phyloP scores from a whole-genome alignment of 305 asterid species.

The Solanum hybrid region DNA sequence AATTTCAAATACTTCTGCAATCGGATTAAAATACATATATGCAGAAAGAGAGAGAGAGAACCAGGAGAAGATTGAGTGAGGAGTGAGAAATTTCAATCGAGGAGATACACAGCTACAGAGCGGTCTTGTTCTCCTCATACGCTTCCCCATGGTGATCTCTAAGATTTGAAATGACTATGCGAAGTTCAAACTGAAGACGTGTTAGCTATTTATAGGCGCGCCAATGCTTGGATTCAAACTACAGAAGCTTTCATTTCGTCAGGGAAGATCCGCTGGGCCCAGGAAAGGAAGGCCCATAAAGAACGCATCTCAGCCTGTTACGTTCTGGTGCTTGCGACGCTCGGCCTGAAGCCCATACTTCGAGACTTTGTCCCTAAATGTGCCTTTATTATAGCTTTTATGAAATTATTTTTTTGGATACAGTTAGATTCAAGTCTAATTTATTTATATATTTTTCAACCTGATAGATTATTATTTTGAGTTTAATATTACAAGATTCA shows the following conservation, averaged over 20 bases:
- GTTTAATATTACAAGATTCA: neutral
- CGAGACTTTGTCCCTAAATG: neutral
- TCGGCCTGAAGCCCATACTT: neutral
- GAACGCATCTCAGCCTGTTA: neutral
- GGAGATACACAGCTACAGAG: conserved; percentile 84
- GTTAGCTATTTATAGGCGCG: conserved; percentile 46
- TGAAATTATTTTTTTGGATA: neutral
- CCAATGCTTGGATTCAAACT: conserved; percentile 23
- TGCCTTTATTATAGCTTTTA: neutral
- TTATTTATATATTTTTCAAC: neutral
- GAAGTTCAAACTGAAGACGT: conserved; percentile 1
- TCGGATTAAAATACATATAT: neutral
- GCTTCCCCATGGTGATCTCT: conserved; percentile 55
- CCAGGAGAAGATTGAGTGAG: conserved; percentile 73
- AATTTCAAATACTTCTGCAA: neutral
- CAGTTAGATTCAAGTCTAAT: neutral
- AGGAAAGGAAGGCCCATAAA: neutral
- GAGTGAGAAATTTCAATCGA: conserved; percentile 25
- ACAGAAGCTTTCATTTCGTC: neutral
- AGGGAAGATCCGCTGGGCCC: neutral
- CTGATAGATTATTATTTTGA: neutral
- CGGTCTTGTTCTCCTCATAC: conserved; percentile 60
- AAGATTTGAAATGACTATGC: neutral
- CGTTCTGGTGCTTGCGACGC: neutral
- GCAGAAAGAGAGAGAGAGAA: conserved; percentile 12